A percentile compares a stretch with the other conserved stretches of the same genome.
Evolutionary conservation across 148 eudicot genomes (phyloP).

Genomic region (Amaranthus cruentus): DNA sequence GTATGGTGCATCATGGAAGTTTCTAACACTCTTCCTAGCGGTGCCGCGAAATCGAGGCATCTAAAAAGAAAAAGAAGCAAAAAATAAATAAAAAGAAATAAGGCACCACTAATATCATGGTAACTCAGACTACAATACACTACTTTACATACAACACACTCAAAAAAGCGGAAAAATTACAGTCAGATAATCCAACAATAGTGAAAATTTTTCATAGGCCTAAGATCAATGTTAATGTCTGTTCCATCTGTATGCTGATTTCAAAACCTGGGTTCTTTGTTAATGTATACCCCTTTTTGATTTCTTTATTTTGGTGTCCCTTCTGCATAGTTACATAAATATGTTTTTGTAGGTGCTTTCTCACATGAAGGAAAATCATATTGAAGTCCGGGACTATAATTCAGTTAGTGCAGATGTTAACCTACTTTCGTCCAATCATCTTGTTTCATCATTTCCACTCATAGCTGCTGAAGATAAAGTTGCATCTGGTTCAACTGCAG

Average conservation of each 20-base stretch:
- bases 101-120: too few species aligned
- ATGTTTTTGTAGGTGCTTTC: slow-evolving; percentile 42
- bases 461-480: slow-evolving; percentile 21
- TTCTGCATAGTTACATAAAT: not conserved
- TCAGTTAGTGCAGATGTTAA: slow-evolving; percentile 63
- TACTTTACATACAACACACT: not conserved
- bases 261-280: not conserved
- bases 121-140: not conserved
- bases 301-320: not conserved
- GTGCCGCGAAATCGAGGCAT: too few species aligned
- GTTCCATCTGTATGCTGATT: not conserved
- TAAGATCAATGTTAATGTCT: not conserved
- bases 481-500: slow-evolving; percentile 17
- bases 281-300: not conserved
- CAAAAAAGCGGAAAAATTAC: not conserved
- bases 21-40: too few species aligned
- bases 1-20: too few species aligned
- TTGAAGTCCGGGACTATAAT: slow-evolving; percentile 70
- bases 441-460: slow-evolving; percentile 35
- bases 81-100: too few species aligned
- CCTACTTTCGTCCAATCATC: slow-evolving; percentile 70
- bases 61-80: too few species aligned
- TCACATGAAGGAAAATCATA: slow-evolving; percentile 65
- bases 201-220: not conserved
- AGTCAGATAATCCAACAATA: not conserved